Base-by-base conservation (phyloP, 306 rosid species). In the Cucurbita pepo region DNA sequence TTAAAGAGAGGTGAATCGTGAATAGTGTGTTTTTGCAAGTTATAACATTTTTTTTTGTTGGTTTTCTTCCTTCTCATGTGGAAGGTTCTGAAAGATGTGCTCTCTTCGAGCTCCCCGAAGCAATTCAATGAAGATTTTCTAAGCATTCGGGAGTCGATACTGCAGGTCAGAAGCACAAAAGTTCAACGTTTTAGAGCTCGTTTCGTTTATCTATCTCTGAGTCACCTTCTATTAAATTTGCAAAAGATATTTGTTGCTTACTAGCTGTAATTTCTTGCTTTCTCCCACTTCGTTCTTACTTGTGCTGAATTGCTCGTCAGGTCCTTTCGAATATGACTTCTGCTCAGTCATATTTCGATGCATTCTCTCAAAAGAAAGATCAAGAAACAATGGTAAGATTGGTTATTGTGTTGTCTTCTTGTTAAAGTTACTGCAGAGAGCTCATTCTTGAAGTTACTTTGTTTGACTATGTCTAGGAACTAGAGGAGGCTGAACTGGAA, bases 401-500 rank as follows among this genome's bases (percentile, higher is more conserved):
- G 64, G 64, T 51, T 76, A 13, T n/a, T 50, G 55, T 22, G 78
- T 77, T 80, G 61, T 64, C 67, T 47, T 55, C 21, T 59, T 73
- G 74, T 52, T 5, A 37, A 14, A 66, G 74, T 52, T 5, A 37
- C 62, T 57, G 22, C 18, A 3, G 73, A 3, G 73, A 48, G 57
- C 41, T 40, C 56, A 15, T 56, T 1, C 12, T 36, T 69, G 61
- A 65, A 65, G 13, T 85, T 74, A 45, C 51, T 67, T 73, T 76
- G 71, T 45, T 73, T 78, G 37, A 43, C 14, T 10, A 62, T 79
- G 82, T 76, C 10, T 82, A 92, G 97, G 96, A 88, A 82, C 72
- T 88, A 43, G 96, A 90, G 85, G 97, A 92, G 88, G 92, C 96
- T 79, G 95, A 90, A 84, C 73, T 92, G 72, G 97, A 92, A 72